Base-by-base conservation (phyloP, 2,329 filamentous ascomycete species). In the Domatiomyces globalis region DNA sequence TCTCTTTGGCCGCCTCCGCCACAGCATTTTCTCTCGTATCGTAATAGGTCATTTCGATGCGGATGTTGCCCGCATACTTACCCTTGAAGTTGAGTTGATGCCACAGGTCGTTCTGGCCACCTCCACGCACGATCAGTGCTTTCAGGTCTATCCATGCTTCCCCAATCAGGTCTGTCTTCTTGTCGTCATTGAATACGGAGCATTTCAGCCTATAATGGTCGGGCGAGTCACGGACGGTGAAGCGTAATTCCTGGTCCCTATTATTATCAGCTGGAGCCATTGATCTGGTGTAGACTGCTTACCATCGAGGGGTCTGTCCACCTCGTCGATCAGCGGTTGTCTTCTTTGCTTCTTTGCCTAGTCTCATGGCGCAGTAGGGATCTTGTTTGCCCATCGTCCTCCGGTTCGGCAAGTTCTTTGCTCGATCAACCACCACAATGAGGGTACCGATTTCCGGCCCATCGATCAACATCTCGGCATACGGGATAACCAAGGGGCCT, bases 301-400 rank as follows among this genome's bases (percentile, higher is more conserved):
- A 95, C 92, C 92, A 98, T 77, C 79, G 83, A 6, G 92, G 92
- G 42, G 92, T 96, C 70, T 98, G 92, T 43, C 92, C 92, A 57
- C 92, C 92, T 64, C 92, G 79, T 61, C 90, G 82, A 68, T 98
- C 92, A 4, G 90, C 95, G 43, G 84, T 84, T 2, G 92, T 98
- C 76, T 95, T 95, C 73, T 94, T 94, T 46, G 92, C 92, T 69
- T 96, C 89, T 68, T 98, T 98, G 33, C 90, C 92, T 45, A 98
- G 72, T 50, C 92, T 78, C 29, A 88, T 89, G 39, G 92, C 92
- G 69, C 89, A 95, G 69, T 96, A 98, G 0, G 92, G 90, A 66
- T 96, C 89, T 71, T 98, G 92, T 71, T 98, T 98, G 51, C 92
- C 92, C 74, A 98, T 95, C 5, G 88, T 92, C 73, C 94, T 94